Conservation (phyloP, 2,329 filamentous ascomycete genomes). For the Epichloe uncinata region DNA sequence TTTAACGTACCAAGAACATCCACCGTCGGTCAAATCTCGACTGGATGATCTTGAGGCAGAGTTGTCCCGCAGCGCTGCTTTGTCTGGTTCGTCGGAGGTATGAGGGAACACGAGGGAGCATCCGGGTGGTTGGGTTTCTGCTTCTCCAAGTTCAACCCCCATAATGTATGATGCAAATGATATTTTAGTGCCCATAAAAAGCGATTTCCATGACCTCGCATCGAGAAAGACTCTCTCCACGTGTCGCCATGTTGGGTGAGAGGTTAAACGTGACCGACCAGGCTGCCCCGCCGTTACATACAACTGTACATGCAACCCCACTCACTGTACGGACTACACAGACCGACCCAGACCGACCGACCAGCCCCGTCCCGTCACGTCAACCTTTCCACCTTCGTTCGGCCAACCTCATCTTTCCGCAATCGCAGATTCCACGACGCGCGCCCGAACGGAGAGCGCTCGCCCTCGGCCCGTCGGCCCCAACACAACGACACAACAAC, state of each 20-base stretch:
- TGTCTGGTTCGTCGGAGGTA: not conserved
- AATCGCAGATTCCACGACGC: not conserved
- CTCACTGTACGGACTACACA: too few relatives aligned
- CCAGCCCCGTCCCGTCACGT: too few relatives aligned
- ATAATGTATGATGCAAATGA: not conserved
- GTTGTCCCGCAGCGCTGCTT: slow-evolving; percentile 1
- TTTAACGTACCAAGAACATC: slow-evolving; percentile 10
- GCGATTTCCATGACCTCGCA: not conserved
- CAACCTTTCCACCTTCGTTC: not conserved
- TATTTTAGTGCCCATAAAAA: not conserved
- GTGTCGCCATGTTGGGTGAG: too few relatives aligned
- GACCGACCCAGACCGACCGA: too few relatives aligned
- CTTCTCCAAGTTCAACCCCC: not conserved
- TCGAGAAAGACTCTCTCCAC: too few relatives aligned
- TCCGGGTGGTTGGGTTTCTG: not conserved
- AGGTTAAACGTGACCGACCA: not conserved
- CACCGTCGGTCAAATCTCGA: slow-evolving; percentile 10
- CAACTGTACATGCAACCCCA: too few relatives aligned
- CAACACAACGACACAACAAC: not conserved
- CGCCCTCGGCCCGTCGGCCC: not conserved
- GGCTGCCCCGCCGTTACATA: too few relatives aligned
- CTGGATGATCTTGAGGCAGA: slow-evolving; percentile 13
- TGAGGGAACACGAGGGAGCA: not conserved
- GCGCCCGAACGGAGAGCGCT: not conserved
- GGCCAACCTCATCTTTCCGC: not conserved